phyloP scores from a whole-genome alignment of 75 land plant genomes.

The Sequoiadendron giganteum region DNA sequence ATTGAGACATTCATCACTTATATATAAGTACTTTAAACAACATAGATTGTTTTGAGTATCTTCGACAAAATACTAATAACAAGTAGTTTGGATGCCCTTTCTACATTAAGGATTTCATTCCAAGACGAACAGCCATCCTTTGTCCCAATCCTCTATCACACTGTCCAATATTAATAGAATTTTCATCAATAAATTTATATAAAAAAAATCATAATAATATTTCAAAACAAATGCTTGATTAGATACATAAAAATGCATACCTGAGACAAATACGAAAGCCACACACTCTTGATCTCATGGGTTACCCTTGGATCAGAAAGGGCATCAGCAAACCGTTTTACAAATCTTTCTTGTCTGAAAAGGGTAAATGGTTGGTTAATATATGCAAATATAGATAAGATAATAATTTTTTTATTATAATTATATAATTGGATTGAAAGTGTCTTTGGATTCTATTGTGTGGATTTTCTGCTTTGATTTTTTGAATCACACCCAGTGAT shows the following conservation, averaged over 20 bases:
- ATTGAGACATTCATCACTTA: too few species aligned
- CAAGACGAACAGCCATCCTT: background rate
- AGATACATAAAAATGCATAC: constrained; percentile 5
- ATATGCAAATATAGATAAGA: background rate
- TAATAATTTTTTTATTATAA: too few species aligned
- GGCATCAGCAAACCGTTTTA: constrained; percentile 23
- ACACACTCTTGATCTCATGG: constrained; percentile 42
- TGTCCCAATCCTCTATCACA: background rate
- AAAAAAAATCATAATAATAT: background rate
- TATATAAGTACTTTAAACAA: background rate
- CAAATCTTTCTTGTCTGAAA: constrained; percentile 35
- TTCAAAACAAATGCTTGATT: background rate
- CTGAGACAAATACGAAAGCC: constrained; percentile 44
- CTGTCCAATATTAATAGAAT: background rate
- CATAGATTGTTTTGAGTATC: background rate
- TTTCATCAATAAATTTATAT: background rate
- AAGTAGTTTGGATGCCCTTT: background rate
- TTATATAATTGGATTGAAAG: too few species aligned
- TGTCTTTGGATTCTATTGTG: too few species aligned
- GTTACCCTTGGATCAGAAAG: constrained; percentile 45
- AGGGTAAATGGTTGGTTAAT: background rate
- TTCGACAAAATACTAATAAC: background rate
- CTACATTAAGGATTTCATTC: constrained; percentile 5
- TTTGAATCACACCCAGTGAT: too few species aligned
- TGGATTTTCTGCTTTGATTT: too few species aligned